phyloP scores from a whole-genome alignment of 2,329 filamentous ascomycete species.

The Cucurbitaria berberidis region DNA sequence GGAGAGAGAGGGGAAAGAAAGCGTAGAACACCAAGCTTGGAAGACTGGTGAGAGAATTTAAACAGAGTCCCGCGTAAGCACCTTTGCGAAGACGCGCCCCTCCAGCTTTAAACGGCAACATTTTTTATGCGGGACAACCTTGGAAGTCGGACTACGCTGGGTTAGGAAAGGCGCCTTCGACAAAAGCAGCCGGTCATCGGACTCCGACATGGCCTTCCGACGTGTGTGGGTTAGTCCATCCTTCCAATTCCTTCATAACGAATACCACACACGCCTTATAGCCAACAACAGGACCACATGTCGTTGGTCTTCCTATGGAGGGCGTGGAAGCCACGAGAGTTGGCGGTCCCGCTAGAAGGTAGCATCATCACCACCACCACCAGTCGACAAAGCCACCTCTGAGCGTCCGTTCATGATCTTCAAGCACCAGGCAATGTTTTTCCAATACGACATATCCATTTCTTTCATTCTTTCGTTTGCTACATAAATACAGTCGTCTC shows the following conservation, averaged over 20 bases:
- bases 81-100: constrained; percentile 9
- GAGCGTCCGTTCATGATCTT: too few species aligned
- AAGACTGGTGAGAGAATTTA: constrained; percentile 18
- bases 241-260: neutral
- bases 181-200: constrained; percentile 33
- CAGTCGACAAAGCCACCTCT: too few species aligned
- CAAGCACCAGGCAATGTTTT: neutral
- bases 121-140: constrained; percentile 39
- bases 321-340: constrained; percentile 4
- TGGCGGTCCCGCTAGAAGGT: constrained; percentile 3
- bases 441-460: constrained; percentile 17
- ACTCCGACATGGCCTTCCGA: constrained; percentile 9
- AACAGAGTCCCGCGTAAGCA: constrained; percentile 6
- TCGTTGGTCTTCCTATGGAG: constrained; percentile 6
- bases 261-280: neutral
- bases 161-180: constrained; percentile 22
- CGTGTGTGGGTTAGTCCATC: neutral
- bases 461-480: constrained; percentile 33
- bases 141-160: constrained; percentile 22
- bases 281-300: neutral
- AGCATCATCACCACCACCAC: too few species aligned
- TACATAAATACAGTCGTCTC: constrained; percentile 36
- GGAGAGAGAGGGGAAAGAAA: constrained; percentile 2
- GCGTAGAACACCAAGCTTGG: constrained; percentile 3
- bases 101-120: constrained; percentile 16